Evolutionary conservation across 495 filamentous ascomycete species (phyloP).

Genomic region (Cercophora newfieldiana): DNA sequence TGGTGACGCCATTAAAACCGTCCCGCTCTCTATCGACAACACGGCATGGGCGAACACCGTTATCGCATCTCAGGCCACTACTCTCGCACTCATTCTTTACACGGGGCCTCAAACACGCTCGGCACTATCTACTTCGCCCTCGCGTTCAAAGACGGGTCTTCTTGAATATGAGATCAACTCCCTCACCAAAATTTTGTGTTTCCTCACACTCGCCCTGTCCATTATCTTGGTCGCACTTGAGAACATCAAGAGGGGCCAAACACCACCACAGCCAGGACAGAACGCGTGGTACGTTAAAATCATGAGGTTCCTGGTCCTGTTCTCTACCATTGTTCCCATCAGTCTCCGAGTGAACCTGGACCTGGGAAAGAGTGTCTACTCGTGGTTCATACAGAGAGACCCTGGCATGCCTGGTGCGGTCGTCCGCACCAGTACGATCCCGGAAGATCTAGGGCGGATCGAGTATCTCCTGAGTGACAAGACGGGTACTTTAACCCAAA

Average conservation of each 20-base stretch:
- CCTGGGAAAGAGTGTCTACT: conserved; percentile 95
- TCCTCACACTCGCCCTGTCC: conserved; percentile 80
- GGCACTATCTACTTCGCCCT: conserved; percentile 87
- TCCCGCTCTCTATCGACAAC: conserved; percentile 89
- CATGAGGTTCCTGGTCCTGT: conserved; percentile 94
- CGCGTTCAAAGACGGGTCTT: conserved; percentile 88
- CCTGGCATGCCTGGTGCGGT: conserved; percentile 86
- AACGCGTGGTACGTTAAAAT: conserved; percentile 90
- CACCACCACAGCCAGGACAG: conserved; percentile 44
- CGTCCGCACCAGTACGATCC: conserved; percentile 94
- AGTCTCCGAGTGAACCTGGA: conserved; percentile 94
- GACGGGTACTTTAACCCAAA: conserved; percentile 95
- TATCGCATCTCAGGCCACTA: conserved; percentile 85
- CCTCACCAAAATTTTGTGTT: conserved; percentile 94
- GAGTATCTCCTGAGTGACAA: conserved; percentile 98
- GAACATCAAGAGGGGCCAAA: conserved; percentile 58
- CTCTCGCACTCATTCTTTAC: conserved; percentile 86
- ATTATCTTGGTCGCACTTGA: conserved; percentile 87
- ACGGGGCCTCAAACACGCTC: conserved; percentile 94
- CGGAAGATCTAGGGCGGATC: conserved; percentile 91
- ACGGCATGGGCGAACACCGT: conserved; percentile 99
- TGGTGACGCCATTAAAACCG: conserved; percentile 46
- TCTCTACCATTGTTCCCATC: conserved; percentile 98
- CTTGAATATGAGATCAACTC: conserved; percentile 97
- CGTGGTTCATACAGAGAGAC: conserved; percentile 91